Evolutionary conservation across 2,329 filamentous ascomycete species (phyloP).

Genomic region (Colletotrichum melonis): DNA sequence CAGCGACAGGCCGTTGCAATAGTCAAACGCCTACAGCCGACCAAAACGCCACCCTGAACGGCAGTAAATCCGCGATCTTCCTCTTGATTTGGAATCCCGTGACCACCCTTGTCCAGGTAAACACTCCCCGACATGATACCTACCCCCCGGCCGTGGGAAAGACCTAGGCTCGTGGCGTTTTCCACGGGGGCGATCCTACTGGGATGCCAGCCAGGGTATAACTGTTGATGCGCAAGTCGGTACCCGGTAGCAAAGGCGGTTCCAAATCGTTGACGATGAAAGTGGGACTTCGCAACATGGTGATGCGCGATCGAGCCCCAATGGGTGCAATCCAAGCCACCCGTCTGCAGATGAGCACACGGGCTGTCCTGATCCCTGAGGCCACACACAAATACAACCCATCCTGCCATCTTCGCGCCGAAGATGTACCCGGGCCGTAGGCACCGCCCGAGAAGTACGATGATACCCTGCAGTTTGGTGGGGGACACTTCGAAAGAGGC

Average conservation of each 20-base stretch:
- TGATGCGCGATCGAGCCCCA: neutral
- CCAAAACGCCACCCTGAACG: neutral
- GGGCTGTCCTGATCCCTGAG: neutral
- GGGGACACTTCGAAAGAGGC: conserved; percentile 8
- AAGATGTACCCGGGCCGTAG: neutral
- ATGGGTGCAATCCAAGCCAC: conserved; percentile 1
- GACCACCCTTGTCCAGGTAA: conserved; percentile 19
- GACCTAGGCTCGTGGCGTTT: neutral
- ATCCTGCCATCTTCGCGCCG: neutral
- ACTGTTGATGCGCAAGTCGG: neutral
- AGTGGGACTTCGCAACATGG: neutral
- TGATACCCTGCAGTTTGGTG: conserved; percentile 3
- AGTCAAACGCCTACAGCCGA: conserved; percentile 14
- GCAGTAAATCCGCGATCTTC: neutral
- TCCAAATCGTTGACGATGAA: neutral
- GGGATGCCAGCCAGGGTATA: neutral
- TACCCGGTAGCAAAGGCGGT: neutral
- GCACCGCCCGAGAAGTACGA: neutral
- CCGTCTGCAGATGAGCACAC: neutral
- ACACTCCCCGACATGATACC: conserved; percentile 1
- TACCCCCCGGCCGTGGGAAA: neutral
- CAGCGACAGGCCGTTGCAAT: neutral
- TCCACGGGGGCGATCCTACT: neutral
- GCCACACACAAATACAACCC: neutral
- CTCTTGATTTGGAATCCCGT: neutral